phyloP scores from a whole-genome alignment of 768 basidiomycete species.

The Lyophyllum atratum region DNA sequence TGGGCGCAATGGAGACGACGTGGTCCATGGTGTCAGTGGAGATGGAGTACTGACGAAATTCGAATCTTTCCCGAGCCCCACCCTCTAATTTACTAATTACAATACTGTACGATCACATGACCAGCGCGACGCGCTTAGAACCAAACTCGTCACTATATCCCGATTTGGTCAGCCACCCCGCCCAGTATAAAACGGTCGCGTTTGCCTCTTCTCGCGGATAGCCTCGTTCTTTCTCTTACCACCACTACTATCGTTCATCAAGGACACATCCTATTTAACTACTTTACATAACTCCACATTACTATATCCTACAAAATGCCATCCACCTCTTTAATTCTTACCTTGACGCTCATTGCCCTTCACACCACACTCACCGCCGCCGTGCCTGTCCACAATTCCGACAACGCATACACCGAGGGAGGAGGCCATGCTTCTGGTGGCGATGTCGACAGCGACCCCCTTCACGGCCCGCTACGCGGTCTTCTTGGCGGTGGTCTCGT shows the following conservation, averaged over 20 bases:
- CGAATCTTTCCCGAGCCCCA: too few species aligned
- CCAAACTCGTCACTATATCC: slow-evolving; percentile 23
- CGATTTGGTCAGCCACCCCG: slow-evolving; percentile 13
- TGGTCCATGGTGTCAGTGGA: slow-evolving; percentile 12
- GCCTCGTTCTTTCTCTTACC: slow-evolving; percentile 19
- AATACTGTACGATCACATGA: slow-evolving; percentile 19
- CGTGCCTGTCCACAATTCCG: slow-evolving; percentile 28
- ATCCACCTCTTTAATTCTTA: slow-evolving; percentile 22
- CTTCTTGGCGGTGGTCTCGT: slow-evolving; percentile 19
- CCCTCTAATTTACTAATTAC: too few species aligned
- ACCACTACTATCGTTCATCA: slow-evolving; percentile 22
- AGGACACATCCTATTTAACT: slow-evolving; percentile 21
- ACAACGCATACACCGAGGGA: slow-evolving; percentile 32
- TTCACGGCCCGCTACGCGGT: neutral
- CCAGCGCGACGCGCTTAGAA: slow-evolving; percentile 16
- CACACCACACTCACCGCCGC: slow-evolving; percentile 25
- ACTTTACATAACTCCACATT: slow-evolving; percentile 15
- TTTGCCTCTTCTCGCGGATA: neutral
- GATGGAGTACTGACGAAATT: neutral
- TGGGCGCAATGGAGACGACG: slow-evolving; percentile 4
- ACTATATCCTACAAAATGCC: slow-evolving; percentile 25
- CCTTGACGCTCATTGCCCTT: slow-evolving; percentile 22
- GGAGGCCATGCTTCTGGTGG: slow-evolving; percentile 38
- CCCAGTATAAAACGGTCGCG: slow-evolving; percentile 18
- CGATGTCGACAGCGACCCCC: slow-evolving; percentile 15